Evolutionary conservation across 2,329 filamentous ascomycete genomes (phyloP).

Genomic region (Alternaria arbusti): DNA sequence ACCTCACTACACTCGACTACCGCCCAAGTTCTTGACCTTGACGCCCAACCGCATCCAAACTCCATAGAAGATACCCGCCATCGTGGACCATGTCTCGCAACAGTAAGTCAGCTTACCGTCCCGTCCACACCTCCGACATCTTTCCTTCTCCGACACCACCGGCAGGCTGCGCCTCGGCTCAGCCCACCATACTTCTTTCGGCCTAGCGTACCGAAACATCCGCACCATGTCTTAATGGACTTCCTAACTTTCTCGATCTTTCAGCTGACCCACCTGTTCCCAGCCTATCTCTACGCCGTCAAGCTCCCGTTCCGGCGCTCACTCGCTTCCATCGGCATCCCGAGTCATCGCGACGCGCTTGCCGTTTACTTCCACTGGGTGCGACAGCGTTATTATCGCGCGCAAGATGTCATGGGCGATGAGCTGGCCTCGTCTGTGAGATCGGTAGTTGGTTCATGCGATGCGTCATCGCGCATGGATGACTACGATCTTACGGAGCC

Average conservation of each 20-base stretch:
- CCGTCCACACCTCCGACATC: not conserved
- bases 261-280: conserved; percentile 5
- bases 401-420: not conserved
- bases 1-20: not conserved
- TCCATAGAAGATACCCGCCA: not conserved
- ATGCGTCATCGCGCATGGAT: not conserved
- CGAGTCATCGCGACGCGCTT: conserved; percentile 27
- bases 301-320: conserved; percentile 17
- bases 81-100: conserved; percentile 8
- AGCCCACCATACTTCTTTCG: not conserved
- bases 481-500: not conserved
- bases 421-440: not conserved
- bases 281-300: conserved; percentile 4
- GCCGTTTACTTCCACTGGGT: conserved; percentile 32
- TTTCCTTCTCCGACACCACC: not conserved
- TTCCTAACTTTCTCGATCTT: not conserved
- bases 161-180: not conserved
- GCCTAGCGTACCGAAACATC: not conserved
- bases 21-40: not conserved
- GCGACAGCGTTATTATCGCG: conserved; percentile 19
- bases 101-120: conserved; percentile 6
- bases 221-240: not conserved
- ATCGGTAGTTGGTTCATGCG: not conserved
- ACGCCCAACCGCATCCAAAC: not conserved
- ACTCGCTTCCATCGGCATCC: conserved; percentile 28